A percentile compares a stretch with the other conserved stretches of the same genome.
Conservation (phyloP, 805 yeast genomes). For the Candida michaelii region DNA sequence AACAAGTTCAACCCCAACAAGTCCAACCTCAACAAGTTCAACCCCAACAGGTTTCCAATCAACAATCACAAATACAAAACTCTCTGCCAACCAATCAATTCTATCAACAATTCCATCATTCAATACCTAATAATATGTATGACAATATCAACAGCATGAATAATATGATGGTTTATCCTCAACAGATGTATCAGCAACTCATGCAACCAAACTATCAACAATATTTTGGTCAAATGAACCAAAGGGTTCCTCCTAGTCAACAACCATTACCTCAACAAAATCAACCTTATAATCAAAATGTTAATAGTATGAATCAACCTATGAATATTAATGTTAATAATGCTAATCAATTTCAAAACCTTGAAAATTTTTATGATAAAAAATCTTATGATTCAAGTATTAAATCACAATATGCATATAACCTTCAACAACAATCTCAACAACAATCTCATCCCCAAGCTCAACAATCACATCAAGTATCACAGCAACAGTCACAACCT, state of each 20-base stretch:
- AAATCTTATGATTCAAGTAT: neutral
- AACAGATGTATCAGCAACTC: constrained; percentile 19
- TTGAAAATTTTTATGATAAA: constrained; percentile 2
- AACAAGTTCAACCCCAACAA: constrained; percentile 16
- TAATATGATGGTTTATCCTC: constrained; percentile 16
- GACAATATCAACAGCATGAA: constrained; percentile 1
- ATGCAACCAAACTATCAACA: constrained; percentile 16
- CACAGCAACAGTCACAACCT: neutral
- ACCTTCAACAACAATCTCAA: neutral
- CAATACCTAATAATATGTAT: constrained; percentile 4
- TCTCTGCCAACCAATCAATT: constrained; percentile 2
- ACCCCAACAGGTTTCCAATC: constrained; percentile 9
- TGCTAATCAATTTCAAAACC: constrained; percentile 4
- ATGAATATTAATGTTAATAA: constrained; percentile 14
- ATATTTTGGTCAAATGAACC: constrained; percentile 11
- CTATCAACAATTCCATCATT: constrained; percentile 3
- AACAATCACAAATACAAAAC: constrained; percentile 4
- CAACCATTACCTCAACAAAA: constrained; percentile 6
- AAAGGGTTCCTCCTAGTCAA: constrained; percentile 8
- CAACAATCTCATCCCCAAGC: neutral
- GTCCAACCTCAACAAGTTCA: constrained; percentile 14
- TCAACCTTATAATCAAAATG: constrained; percentile 4
- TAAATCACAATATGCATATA: constrained; percentile 2
- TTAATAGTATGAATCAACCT: neutral
- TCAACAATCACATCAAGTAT: neutral